Evolutionary conservation across 495 filamentous ascomycete genomes (phyloP), one percentile per base, ranked within the genome.

Genomic region (Lophiotrema nucula): DNA sequence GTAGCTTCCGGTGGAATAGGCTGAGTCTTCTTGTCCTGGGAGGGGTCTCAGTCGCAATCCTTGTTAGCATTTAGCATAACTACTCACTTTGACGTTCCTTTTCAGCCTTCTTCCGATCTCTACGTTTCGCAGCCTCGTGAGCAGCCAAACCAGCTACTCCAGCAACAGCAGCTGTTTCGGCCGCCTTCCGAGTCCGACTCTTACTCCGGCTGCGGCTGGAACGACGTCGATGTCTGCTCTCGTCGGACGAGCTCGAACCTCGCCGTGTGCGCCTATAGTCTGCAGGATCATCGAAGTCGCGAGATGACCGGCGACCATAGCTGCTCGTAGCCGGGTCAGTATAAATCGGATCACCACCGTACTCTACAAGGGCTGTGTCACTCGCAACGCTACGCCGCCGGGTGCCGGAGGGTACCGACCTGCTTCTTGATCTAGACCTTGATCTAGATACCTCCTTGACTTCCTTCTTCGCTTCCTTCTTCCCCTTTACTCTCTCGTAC

Each of bases 351-450:
- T 75, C 86, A 79, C 81, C 79, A 58, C 88, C 89, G 74, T 92
- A 92, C 70, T 91, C 88, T 74, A 95, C 89, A 74, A 93, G 77
- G 56, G 83, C 86, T 77, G 83, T 71, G 71, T 85, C 81, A 76
- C 76, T 80, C 74, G 81, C 75, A 74, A 81, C 50, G 56, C 60
- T 60, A 41, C 75, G 37, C 73, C 82, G 70, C 81, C 78, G 60
- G 77, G 76, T 31, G 74, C 79, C 71, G 60, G 81, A 83, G 67
- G 71, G 76, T 64, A 77, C 76, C 28, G 77, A 76, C 41, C 73
- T 68, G 47, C 78, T 77, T 64, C 81, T 77, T 70, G 82, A 84
- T 65, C 75, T 76, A 28, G 78, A 81, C 55, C 77, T 71, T 6
- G 66, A 72, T 16, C 71, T 56, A 33, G 65, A 73, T 70, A 70